Evolutionary conservation across 768 basidiomycete genomes (phyloP).

Genomic region (Mrakia frigida): DNA sequence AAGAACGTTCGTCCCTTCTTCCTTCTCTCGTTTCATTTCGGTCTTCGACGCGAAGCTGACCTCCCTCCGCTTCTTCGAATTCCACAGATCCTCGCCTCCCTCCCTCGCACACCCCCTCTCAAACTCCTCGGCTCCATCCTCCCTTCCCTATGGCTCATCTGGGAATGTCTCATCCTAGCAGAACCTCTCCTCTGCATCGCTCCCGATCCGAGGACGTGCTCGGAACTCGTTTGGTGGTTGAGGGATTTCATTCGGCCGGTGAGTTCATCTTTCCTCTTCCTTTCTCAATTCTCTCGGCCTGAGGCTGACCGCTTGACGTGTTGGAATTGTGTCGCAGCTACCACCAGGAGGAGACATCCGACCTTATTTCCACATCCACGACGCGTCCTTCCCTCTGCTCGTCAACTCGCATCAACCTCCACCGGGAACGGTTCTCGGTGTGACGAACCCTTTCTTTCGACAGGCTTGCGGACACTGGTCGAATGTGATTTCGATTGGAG

Average conservation of each 20-base stretch:
- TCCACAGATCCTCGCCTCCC: constrained; percentile 30
- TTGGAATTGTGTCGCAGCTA: constrained; percentile 51
- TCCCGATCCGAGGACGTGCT: constrained; percentile 68
- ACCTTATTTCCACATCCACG: constrained; percentile 95
- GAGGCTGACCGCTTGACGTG: not conserved
- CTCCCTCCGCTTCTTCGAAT: not conserved
- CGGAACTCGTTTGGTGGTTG: constrained; percentile 84
- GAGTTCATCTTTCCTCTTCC: constrained; percentile 35
- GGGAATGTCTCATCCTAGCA: constrained; percentile 88
- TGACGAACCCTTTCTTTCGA: constrained; percentile 83
- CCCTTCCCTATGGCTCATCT: constrained; percentile 45
- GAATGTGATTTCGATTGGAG: constrained; percentile 68
- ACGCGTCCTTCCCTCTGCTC: constrained; percentile 67
- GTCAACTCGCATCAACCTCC: constrained; percentile 77
- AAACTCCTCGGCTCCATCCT: constrained; percentile 20
- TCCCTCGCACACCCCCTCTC: constrained; percentile 24
- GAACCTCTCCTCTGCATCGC: constrained; percentile 81
- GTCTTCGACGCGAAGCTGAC: not conserved
- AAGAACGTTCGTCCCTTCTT: not conserved
- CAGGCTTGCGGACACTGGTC: constrained; percentile 75
- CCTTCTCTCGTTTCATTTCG: not conserved
- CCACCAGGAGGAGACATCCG: constrained; percentile 78
- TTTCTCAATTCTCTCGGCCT: not conserved
- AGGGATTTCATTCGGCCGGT: constrained; percentile 80
- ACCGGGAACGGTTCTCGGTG: constrained; percentile 68